These are phyloP conservation scores for Fusarium veterinarium DNA, from an alignment of 2,329 filamentous ascomycete species.

Conservation along the genomic window DNA sequence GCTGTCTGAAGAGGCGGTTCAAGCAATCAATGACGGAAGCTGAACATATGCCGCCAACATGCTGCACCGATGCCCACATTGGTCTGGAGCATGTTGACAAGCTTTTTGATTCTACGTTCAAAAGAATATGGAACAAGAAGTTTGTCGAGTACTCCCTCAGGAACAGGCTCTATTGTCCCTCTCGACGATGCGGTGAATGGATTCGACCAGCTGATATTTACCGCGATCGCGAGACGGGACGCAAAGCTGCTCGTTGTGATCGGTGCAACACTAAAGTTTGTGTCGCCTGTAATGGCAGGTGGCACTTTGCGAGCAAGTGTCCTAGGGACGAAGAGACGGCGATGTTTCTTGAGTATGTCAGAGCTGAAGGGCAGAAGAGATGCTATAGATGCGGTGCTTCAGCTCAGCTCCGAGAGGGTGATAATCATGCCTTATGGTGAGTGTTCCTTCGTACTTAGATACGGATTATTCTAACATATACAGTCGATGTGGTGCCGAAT, in stretches of 20 bases:
- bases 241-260: conserved; percentile 76
- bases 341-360: conserved; percentile 71
- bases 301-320: conserved; percentile 77
- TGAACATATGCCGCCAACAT: conserved; percentile 85
- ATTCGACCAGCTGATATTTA: conserved; percentile 79
- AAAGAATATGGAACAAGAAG: conserved; percentile 82
- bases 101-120: conserved; percentile 79
- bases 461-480: conserved; percentile 22
- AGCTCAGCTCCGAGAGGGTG: conserved; percentile 84
- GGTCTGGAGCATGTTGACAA: conserved; percentile 80
- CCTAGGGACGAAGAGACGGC: conserved; percentile 76
- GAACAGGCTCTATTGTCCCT: conserved; percentile 83
- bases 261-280: conserved; percentile 82
- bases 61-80: conserved; percentile 80
- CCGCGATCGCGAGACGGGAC: conserved; percentile 64
- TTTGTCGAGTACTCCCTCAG: conserved; percentile 80
- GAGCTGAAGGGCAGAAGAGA: conserved; percentile 77
- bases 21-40: conserved; percentile 80
- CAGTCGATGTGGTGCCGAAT: conserved; percentile 82
- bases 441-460: conserved; percentile 39
- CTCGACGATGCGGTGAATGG: conserved; percentile 78
- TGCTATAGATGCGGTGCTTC: conserved; percentile 79
- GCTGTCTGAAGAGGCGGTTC: conserved; percentile 80
- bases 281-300: conserved; percentile 76
- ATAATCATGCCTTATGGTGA: conserved; percentile 90